These are phyloP conservation scores for Monilinia polystroma DNA, from an alignment of 2,329 filamentous ascomycete genomes.

Conservation along the genomic window DNA sequence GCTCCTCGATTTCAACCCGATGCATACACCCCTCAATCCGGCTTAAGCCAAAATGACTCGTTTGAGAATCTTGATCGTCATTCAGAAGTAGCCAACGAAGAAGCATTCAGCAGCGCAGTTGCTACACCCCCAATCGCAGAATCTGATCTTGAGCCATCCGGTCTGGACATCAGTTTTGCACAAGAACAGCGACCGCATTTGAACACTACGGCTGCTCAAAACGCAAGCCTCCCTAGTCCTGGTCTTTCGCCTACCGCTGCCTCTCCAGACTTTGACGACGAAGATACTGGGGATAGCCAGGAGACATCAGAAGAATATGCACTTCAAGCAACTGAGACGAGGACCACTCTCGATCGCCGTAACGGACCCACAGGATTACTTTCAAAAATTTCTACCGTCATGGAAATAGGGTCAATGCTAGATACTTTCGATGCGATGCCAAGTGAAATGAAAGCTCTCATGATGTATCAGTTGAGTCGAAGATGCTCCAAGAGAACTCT, in stretches of 20 bases:
- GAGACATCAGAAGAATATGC: constrained; percentile 31
- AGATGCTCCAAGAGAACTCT: constrained; percentile 85
- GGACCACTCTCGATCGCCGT: constrained; percentile 36
- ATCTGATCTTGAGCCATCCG: constrained; percentile 63
- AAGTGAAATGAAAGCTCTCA: constrained; percentile 86
- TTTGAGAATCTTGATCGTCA: constrained; percentile 34
- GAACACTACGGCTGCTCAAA: constrained; percentile 72
- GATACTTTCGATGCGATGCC: constrained; percentile 91
- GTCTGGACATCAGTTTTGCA: constrained; percentile 50
- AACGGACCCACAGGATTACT: constrained; percentile 36
- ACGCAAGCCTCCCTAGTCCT: constrained; percentile 91
- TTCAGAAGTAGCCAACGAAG: constrained; percentile 42
- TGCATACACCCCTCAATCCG: constrained; percentile 49
- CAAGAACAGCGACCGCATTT: constrained; percentile 53
- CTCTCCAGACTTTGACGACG: constrained; percentile 56
- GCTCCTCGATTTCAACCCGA: constrained; percentile 40
- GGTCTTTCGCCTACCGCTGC: constrained; percentile 89
- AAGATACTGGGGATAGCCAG: constrained; percentile 40
- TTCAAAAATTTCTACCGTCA: constrained; percentile 46
- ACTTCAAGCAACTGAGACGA: constrained; percentile 43
- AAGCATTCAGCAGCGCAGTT: constrained; percentile 59
- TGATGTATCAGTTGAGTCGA: constrained; percentile 94
- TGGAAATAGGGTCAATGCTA: constrained; percentile 83
- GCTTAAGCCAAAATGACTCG: constrained; percentile 44
- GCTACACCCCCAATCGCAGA: constrained; percentile 77